Conservation (phyloP, 2,329 filamentous ascomycete genomes). For the Sordariomycetes sp. region DNA sequence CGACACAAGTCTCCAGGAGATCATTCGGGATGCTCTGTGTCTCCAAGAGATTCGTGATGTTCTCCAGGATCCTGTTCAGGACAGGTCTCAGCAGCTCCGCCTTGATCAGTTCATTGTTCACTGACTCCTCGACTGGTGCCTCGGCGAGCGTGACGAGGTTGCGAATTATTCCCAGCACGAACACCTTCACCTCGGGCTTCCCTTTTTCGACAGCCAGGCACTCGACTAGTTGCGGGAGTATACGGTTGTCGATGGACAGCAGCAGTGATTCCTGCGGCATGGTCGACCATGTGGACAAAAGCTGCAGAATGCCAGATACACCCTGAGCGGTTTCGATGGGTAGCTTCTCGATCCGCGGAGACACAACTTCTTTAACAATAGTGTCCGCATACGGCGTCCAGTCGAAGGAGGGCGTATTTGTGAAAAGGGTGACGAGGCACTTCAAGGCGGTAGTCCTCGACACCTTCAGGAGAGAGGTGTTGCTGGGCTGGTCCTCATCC, state of each 20-base stretch:
- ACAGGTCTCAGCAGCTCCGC: constrained; percentile 45
- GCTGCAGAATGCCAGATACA: constrained; percentile 68
- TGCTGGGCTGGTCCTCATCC: constrained; percentile 28
- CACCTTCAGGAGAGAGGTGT: constrained; percentile 50
- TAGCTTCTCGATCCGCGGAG: constrained; percentile 67
- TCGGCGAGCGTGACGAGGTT: constrained; percentile 54
- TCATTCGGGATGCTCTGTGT: constrained; percentile 53
- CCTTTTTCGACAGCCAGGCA: constrained; percentile 62
- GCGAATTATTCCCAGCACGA: constrained; percentile 65
- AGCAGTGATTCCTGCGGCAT: constrained; percentile 57
- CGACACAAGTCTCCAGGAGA: constrained; percentile 68
- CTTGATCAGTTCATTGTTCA: constrained; percentile 46
- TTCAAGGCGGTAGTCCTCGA: constrained; percentile 68
- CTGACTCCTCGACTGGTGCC: constrained; percentile 41
- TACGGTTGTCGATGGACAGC: constrained; percentile 47
- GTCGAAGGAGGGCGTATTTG: constrained; percentile 56
- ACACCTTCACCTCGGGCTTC: constrained; percentile 79
- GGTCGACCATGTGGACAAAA: constrained; percentile 74
- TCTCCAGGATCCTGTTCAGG: constrained; percentile 50
- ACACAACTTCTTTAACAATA: constrained; percentile 66
- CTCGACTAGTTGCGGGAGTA: constrained; percentile 63
- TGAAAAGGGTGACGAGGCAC: constrained; percentile 70
- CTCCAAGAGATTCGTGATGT: constrained; percentile 58
- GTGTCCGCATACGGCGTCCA: constrained; percentile 62
- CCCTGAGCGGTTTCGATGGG: constrained; percentile 81